Evolutionary conservation across 139 green algal genomes (phyloP), one percentile per base, ranked within the genome.

Genomic region (Bryopsis sp.): DNA sequence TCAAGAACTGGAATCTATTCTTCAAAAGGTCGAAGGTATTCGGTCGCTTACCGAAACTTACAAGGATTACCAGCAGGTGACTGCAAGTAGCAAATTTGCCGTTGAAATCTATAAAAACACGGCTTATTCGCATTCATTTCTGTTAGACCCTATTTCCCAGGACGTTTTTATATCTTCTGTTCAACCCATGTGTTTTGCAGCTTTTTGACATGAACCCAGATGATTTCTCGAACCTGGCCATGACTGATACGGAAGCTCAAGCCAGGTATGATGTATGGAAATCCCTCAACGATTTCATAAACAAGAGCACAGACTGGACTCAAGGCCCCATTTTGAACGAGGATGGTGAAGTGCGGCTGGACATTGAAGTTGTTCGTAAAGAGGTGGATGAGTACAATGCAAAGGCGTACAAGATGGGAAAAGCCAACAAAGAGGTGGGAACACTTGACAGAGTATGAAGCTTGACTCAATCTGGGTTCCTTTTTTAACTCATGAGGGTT

Each of bases 381-480:
- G 80, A 85, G 60, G 81, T 89, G 58, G 81, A 88, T 33, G 80
- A 87, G 0, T 86, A 84, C 61, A 74, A 74, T 26, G 64, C 68
- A 32, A 80, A 79, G 6, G 86, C 81, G 0, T 88, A 88, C 81
- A 85, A 86, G 63, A 80, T 89, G 67, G 74, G 73, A 58, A 89
- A 89, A 71, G 77, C 74, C 32, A 79, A 81, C 74, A 89, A 89
- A 62, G 82, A 89, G 35, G 75, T 74, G 48, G 47, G 4, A 31
- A 35, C 38, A 24, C 11, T 72, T 62, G 28, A 24, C 31, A 3
- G n/a, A 22, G 58, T 64, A 29, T 73, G 33, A 22, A 15, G 67
- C 61, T 36, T 15, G 24, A 58, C 33, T 32, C 7, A 6, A 71
- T 39, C 64, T 50, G 58, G 19, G 47, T n/a, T n/a, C n/a, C n/a